Base-by-base conservation (phyloP, 2,329 filamentous ascomycete species). In the Trichoderma semiorbis region DNA sequence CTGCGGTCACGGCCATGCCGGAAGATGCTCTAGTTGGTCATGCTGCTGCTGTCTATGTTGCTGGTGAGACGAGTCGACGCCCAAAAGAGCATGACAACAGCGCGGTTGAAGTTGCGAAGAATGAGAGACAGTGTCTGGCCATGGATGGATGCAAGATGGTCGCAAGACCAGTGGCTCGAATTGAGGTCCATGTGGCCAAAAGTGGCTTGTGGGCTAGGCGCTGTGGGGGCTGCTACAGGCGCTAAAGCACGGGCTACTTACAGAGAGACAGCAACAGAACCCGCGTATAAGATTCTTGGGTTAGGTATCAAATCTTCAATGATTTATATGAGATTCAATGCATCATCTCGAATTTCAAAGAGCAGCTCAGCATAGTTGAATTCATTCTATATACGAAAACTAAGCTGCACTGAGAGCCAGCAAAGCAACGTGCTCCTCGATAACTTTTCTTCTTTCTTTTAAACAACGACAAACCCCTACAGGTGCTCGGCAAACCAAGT, bases 401-500 rank as follows among this genome's bases (percentile, higher is more conserved):
- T 30, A 57, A 28, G 28, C 53, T 30, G 16, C 5, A 24, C 10
- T 3, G 3, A 53, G n/a, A 0, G 0, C 47, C 1, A 6, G 16
- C 16, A 28, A 6, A n/a, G 8, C 3, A 14, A 53, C 11, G 21
- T 53, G n/a, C 47, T 24, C 21, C 21, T 14, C 11, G n/a, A 34
- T n/a, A 24, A 39, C 30, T 43, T 43, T 43, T 58, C 11, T 18
- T 34, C 16, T 5, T 10, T 6, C 10, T 2, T n/a, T 50, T 2
- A 5, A 12, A 21, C 16, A 14, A 3, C 3, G 2, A 12, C 1
- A 43, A n/a, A 14, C 39, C 18, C 5, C 36, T 30, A 72, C 26
- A 82, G 72, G 66, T 78, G 83, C 60, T 75, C 62, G 75, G 92
- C 87, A 75, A 97, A 94, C 93, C 93, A 97, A 67, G 84, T 80